Conservation (phyloP, 2,329 filamentous ascomycete species). For the Xenoacremonium recifei region DNA sequence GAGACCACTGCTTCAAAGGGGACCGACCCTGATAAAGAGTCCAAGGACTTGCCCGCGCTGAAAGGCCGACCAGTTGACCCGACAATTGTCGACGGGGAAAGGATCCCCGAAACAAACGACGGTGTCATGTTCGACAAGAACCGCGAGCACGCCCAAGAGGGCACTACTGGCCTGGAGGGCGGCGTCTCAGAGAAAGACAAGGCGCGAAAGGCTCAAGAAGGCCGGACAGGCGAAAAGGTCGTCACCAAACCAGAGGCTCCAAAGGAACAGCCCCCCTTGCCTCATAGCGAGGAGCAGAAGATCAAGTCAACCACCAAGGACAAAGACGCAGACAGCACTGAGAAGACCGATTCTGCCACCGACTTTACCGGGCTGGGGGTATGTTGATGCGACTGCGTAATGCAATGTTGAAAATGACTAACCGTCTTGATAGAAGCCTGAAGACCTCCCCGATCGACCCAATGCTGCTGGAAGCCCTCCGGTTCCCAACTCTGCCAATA, state of each 20-base stretch:
- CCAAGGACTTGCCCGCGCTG: conserved; percentile 41
- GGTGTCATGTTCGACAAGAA: conserved; percentile 93
- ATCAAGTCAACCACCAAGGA: conserved; percentile 42
- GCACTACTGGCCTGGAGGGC: conserved; percentile 84
- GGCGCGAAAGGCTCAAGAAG: conserved; percentile 66
- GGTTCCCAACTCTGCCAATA: conserved; percentile 63
- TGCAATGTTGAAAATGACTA: conserved; percentile 10
- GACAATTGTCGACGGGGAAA: conserved; percentile 56
- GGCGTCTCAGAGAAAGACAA: conserved; percentile 87
- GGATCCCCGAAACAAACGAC: conserved; percentile 64
- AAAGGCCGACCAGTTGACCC: conserved; percentile 52
- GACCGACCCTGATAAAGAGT: conserved; percentile 25
- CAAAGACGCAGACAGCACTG: conserved; percentile 40
- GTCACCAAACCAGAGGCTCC: conserved; percentile 79
- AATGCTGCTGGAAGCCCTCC: conserved; percentile 73
- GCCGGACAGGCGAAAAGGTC: conserved; percentile 60
- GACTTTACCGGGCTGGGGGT: conserved; percentile 38
- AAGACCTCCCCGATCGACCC: conserved; percentile 74
- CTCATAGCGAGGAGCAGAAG: conserved; percentile 77
- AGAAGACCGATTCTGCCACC: conserved; percentile 36
- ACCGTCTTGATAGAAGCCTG: conserved; percentile 64
- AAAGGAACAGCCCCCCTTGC: conserved; percentile 80
- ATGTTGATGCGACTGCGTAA: too few species aligned
- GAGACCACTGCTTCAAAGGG: conserved; percentile 25
- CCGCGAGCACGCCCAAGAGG: conserved; percentile 72